A percentile compares a stretch with the other conserved stretches of the same genome.
Evolutionary conservation across 306 rosid genomes (phyloP).

Genomic region (Cicer judaicum): DNA sequence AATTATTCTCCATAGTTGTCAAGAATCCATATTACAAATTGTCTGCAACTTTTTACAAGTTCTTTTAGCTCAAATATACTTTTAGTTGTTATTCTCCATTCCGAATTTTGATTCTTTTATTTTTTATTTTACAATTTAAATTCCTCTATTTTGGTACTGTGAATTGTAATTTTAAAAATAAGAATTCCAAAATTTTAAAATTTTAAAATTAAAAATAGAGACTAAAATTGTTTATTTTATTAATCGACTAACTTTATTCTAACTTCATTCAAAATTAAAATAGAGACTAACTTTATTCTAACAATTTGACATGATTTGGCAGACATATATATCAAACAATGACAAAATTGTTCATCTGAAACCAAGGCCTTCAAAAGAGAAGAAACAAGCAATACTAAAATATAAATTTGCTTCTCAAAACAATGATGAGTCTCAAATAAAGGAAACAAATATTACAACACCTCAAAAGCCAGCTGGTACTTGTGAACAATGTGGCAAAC

Average conservation of each 20-base stretch:
- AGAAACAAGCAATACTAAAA: conserved; percentile 4
- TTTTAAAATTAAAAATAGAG: neutral
- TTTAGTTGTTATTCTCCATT: neutral
- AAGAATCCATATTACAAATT: neutral
- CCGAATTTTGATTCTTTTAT: neutral
- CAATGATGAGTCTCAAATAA: conserved; percentile 56
- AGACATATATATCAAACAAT: conserved; percentile 84
- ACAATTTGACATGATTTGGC: conserved; percentile 38
- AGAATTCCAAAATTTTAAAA: neutral
- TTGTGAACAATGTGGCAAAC: conserved; percentile 84
- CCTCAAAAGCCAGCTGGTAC: conserved; percentile 57
- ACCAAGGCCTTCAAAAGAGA: conserved; percentile 66
- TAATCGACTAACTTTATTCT: no score
- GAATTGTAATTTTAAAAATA: neutral
- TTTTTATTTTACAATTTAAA: neutral
- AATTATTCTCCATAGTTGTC: neutral
- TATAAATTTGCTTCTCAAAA: conserved; percentile 55
- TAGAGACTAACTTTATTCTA: no score
- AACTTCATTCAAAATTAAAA: no score
- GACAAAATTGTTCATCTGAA: conserved; percentile 81
- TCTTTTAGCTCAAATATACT: neutral
- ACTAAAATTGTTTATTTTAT: no score
- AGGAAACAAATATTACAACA: conserved; percentile 58
- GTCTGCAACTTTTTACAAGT: neutral
- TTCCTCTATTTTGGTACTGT: no score